Percentiles rank a stretch among this genome's conserved stretches.
These are phyloP conservation scores for Graphiopsis chlorocephala DNA, from an alignment of 2,329 filamentous ascomycete species.

Conservation along the genomic window DNA sequence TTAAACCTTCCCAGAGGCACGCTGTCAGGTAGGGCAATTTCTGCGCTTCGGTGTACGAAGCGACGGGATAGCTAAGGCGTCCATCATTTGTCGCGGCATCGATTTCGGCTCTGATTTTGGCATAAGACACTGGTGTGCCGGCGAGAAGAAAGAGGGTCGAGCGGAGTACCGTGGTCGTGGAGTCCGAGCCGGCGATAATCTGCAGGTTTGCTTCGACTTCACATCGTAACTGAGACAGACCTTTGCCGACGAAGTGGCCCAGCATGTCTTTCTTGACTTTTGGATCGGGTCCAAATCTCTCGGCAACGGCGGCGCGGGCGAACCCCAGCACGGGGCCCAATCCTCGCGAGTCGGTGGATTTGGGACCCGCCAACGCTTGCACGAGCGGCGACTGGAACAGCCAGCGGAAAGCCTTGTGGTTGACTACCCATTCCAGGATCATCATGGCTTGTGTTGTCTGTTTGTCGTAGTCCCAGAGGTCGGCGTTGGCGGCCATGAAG, in stretches of 20 bases:
- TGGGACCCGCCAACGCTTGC: conserved; percentile 26
- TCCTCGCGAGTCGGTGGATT: conserved; percentile 28
- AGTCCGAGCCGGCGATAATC: conserved; percentile 55
- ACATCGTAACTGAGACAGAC: conserved; percentile 37
- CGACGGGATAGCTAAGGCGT: conserved; percentile 17
- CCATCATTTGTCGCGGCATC: conserved; percentile 30
- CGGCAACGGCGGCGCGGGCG: conserved; percentile 27
- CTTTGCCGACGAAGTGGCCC: conserved; percentile 47
- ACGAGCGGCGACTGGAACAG: conserved; percentile 24
- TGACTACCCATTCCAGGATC: conserved; percentile 25
- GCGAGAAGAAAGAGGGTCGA: conserved; percentile 50
- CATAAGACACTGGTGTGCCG: conserved; percentile 45
- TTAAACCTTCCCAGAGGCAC: conserved; percentile 33
- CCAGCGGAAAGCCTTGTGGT: conserved; percentile 26
- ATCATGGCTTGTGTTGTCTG: conserved; percentile 17
- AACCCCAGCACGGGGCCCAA: conserved; percentile 28
- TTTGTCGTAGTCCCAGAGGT: conserved; percentile 36
- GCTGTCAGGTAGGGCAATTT: conserved; percentile 33
- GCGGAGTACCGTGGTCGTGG: conserved; percentile 53
- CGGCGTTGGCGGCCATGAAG: conserved; percentile 49
- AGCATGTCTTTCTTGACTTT: conserved; percentile 49
- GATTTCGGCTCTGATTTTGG: conserved; percentile 49
- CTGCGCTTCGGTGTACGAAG: conserved; percentile 27
- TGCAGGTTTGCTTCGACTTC: conserved; percentile 42
- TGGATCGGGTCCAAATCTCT: conserved; percentile 26